Evolutionary conservation across 768 basidiomycete species (phyloP), one percentile per base, ranked within the genome.

Genomic region (Lactifluus volemus): DNA sequence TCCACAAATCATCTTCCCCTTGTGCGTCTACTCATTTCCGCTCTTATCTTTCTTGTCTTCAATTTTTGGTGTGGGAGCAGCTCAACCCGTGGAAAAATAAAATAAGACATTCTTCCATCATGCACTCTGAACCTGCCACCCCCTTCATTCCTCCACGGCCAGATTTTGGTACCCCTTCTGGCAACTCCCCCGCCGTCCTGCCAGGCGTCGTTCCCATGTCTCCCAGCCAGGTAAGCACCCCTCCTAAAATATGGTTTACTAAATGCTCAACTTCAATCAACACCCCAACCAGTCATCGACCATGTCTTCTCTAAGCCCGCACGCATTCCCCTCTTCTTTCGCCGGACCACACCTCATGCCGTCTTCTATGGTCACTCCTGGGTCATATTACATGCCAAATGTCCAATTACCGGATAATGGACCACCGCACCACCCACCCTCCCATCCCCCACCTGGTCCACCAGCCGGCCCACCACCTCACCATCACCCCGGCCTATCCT

Each of bases 311-410:
- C 65, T 61, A 12, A 14, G 17, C 50, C 42, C 36, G 14, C 52
- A 58, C 34, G 45, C 45, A 19, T 65, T 61, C 49, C 66, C 54
- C n/a, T 65, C 60, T 41, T 63, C 66, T 0, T 64, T 53, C 38
- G 34, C 55, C 3, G 65, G 65, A 9, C 59, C 65, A 15, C 70
- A 70, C 9, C 68, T 65, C 64, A 36, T 62, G 25, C 42, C 53
- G 11, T 36, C 56, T 8, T 41, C 55, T 30, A 58, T 61, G 58
- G 57, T 59, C 0, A 44, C 60, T 12, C 73, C 72, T 12, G 66
- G 69, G 5, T 73, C 73, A 39, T 74, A 73, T 65, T 70, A 67
- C 59, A 67, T 70, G 60, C 73, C 73, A 3, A 70, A 70, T 0
- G 61, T 70, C 10, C 66, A 65, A 6, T 65, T 74, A 0, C 73